A percentile compares a stretch with the other conserved stretches of the same genome.
These are phyloP conservation scores for Globisporangium polare DNA, from an alignment of 352 stramenopile genomes.

Conservation along the genomic window DNA sequence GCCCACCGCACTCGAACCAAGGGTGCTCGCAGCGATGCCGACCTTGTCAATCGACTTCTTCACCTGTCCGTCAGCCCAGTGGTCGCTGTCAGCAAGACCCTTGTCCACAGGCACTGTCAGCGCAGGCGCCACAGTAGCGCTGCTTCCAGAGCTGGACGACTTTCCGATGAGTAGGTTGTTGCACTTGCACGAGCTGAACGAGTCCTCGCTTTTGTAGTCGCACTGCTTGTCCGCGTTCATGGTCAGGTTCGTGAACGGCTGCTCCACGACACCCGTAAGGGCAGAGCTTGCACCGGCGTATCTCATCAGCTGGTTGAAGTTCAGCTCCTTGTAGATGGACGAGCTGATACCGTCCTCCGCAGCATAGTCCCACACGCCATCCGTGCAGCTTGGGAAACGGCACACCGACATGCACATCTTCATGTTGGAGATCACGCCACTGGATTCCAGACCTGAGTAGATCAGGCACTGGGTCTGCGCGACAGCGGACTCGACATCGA, in stretches of 20 bases:
- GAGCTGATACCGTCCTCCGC: slow-evolving; percentile 61
- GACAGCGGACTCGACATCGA: slow-evolving; percentile 47
- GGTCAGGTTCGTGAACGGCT: slow-evolving; percentile 51
- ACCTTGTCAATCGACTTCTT: slow-evolving; percentile 73
- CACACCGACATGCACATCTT: slow-evolving; percentile 79
- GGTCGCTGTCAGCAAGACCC: slow-evolving; percentile 54
- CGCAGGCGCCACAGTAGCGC: slow-evolving; percentile 10
- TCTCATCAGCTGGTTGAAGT: slow-evolving; percentile 61
- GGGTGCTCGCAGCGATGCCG: slow-evolving; percentile 43
- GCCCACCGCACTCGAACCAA: slow-evolving; percentile 52
- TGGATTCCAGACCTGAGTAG: slow-evolving; percentile 61
- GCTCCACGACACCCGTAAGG: slow-evolving; percentile 25
- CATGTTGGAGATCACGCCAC: slow-evolving; percentile 45
- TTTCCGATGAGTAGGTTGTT: slow-evolving; percentile 30
- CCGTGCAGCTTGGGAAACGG: slow-evolving; percentile 66
- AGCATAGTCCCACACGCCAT: slow-evolving; percentile 76
- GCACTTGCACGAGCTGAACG: slow-evolving; percentile 59
- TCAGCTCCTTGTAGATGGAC: slow-evolving; percentile 58
- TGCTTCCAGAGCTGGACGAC: slow-evolving; percentile 17
- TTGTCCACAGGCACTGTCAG: slow-evolving; percentile 51
- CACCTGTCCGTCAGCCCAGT: slow-evolving; percentile 52
- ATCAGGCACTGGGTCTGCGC: slow-evolving; percentile 67
- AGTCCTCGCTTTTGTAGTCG: slow-evolving; percentile 49
- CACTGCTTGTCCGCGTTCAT: slow-evolving; percentile 53
- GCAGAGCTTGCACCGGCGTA: slow-evolving; percentile 32